Conservation (phyloP, 805 yeast species). For the Pichia rugopelliculosa region DNA sequence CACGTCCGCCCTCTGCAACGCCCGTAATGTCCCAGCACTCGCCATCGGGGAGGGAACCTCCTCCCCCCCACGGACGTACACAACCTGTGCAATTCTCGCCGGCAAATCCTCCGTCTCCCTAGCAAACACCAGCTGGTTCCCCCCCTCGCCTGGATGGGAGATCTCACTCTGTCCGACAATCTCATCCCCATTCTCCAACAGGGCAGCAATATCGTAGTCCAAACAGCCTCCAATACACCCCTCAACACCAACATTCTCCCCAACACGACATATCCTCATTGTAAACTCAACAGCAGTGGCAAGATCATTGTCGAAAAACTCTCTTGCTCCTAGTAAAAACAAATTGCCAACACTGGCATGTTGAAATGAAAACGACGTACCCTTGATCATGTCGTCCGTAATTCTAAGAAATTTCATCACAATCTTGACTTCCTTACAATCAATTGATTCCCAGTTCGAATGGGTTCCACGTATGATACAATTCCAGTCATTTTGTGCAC, state of each 20-base stretch:
- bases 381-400: background rate
- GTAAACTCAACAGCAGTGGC: conserved; percentile 51
- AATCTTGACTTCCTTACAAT: conserved; percentile 49
- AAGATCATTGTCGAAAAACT: background rate
- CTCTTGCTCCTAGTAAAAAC: conserved; percentile 55
- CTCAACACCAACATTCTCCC: conserved; percentile 46
- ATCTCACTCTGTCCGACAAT: conserved; percentile 91
- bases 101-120: conserved; percentile 36
- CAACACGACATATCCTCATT: conserved; percentile 54
- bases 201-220: conserved; percentile 59
- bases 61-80: conserved; percentile 42
- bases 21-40: conserved; percentile 49
- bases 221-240: conserved; percentile 49
- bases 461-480: conserved; percentile 75
- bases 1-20: conserved; percentile 43
- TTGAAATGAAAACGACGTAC: conserved; percentile 57
- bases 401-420: conserved; percentile 23
- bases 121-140: conserved; percentile 1
- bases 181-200: conserved; percentile 56
- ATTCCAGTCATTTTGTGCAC: conserved; percentile 70
- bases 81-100: background rate
- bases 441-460: conserved; percentile 53
- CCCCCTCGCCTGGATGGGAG: conserved; percentile 59
- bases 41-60: conserved; percentile 74
- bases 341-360: conserved; percentile 81